Percentiles rank a stretch among this genome's conserved stretches.
Evolutionary conservation across 306 rosid genomes (phyloP).

Genomic region (Trifolium fragiferum): DNA sequence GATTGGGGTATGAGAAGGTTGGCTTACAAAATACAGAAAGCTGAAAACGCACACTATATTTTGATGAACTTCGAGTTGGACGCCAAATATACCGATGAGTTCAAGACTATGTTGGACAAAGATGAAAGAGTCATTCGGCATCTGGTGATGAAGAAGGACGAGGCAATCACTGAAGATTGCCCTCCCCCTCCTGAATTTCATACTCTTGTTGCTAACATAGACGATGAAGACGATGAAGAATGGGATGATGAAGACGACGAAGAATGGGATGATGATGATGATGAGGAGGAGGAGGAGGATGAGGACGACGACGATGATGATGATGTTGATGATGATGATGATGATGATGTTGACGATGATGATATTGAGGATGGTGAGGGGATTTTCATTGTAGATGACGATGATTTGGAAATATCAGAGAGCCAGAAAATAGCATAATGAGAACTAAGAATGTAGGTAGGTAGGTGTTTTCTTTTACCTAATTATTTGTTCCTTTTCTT

Average conservation of each 20-base stretch:
- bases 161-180: slow-evolving; percentile 83
- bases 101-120: slow-evolving; percentile 79
- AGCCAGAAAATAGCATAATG: slow-evolving; percentile 32
- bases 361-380: slow-evolving; percentile 40
- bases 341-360: slow-evolving; percentile 39
- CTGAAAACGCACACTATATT: slow-evolving; percentile 71
- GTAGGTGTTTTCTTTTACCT: slow-evolving; percentile 22
- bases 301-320: slow-evolving; percentile 50
- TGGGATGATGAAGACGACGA: slow-evolving; percentile 44
- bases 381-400: slow-evolving; percentile 41
- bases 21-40: slow-evolving; percentile 86
- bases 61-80: slow-evolving; percentile 93
- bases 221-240: slow-evolving; percentile 53
- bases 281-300: slow-evolving; percentile 44
- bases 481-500: slow-evolving; percentile 8
- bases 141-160: slow-evolving; percentile 81
- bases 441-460: slow-evolving; percentile 48
- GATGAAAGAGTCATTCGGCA: slow-evolving; percentile 93
- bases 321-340: slow-evolving; percentile 45
- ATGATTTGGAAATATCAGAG: slow-evolving; percentile 34
- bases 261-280: slow-evolving; percentile 49
- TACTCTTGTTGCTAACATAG: slow-evolving; percentile 49
- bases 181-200: slow-evolving; percentile 89
- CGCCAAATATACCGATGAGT: slow-evolving; percentile 81
- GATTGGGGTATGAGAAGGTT: slow-evolving; percentile 96